A percentile compares a stretch with the other conserved stretches of the same genome.
These are phyloP conservation scores for Gossypium thurberi DNA, from an alignment of 345 rosid genomes.

Conservation along the genomic window DNA sequence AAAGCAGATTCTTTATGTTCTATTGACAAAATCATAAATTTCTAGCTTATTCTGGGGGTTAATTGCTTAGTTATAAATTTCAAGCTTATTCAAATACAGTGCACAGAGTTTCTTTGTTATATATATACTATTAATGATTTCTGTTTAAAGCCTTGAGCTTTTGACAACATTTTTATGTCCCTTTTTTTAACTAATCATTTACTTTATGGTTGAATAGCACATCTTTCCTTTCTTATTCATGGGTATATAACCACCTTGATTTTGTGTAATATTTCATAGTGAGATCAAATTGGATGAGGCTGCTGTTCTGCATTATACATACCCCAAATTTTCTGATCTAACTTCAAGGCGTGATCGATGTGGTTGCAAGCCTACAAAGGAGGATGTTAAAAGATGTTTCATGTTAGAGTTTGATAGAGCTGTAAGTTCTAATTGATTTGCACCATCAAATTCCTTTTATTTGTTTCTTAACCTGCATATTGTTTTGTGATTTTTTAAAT, in stretches of 20 bases:
- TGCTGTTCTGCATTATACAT: conserved; percentile 87
- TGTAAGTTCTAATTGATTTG: conserved; percentile 44
- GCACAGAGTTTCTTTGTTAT: neutral
- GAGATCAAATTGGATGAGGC: conserved; percentile 84
- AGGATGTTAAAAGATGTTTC: conserved; percentile 93
- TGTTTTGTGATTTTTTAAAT: neutral
- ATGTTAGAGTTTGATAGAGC: conserved; percentile 95
- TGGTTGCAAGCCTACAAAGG: conserved; percentile 97
- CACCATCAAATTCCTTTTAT: neutral
- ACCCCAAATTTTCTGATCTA: conserved; percentile 83
- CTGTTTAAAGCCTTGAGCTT: neutral
- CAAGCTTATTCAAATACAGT: neutral
- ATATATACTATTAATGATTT: neutral
- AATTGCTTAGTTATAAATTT: neutral
- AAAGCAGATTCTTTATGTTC: neutral
- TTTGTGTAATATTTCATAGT: conserved; percentile 27
- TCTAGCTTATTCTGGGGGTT: neutral
- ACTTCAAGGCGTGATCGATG: conserved; percentile 96
- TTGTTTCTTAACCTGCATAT: neutral
- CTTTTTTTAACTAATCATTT: neutral
- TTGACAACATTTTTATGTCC: neutral
- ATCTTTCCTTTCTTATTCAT: neutral
- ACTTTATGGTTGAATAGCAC: neutral
- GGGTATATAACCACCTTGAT: conserved; percentile 2
- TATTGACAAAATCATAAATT: neutral